Conservation (phyloP, 768 basidiomycete genomes). For the Leccinum subtestaceum region DNA sequence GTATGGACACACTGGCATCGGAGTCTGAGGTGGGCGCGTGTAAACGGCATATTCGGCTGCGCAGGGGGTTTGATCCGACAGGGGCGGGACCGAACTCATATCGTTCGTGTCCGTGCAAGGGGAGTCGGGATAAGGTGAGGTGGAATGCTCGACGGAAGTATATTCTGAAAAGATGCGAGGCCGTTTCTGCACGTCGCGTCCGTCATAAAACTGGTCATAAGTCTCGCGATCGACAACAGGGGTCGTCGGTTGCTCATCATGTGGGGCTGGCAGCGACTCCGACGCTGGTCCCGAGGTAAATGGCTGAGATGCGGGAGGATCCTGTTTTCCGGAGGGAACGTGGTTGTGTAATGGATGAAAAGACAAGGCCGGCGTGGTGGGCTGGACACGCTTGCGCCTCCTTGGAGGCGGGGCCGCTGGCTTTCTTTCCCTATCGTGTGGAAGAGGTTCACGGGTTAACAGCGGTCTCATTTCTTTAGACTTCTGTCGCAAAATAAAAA, state of each 20-base stretch:
- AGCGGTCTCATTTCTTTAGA: constrained; percentile 20
- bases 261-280: constrained; percentile 7
- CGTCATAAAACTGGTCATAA: constrained; percentile 6
- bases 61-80: constrained; percentile 25
- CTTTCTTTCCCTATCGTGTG: constrained; percentile 26
- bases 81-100: constrained; percentile 9
- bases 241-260: constrained; percentile 12
- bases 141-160: constrained; percentile 4
- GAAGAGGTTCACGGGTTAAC: constrained; percentile 23
- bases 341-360: constrained; percentile 19
- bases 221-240: constrained; percentile 9
- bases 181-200: constrained; percentile 16
- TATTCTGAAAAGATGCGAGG: constrained; percentile 13
- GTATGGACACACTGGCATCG: constrained; percentile 3
- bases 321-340: constrained; percentile 27
- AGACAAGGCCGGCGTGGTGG: constrained; percentile 18
- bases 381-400: constrained; percentile 23
- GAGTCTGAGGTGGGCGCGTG: not conserved
- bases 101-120: constrained; percentile 17
- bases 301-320: constrained; percentile 7
- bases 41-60: constrained; percentile 11
- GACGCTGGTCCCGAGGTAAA: constrained; percentile 6
- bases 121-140: constrained; percentile 10
- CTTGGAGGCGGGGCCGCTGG: constrained; percentile 10
- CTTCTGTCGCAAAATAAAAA: constrained; percentile 16